Evolutionary conservation across 192 early-diverging fungal genomes (phyloP), one percentile per base, ranked within the genome.

Genomic region (Dissophora globulifera): DNA sequence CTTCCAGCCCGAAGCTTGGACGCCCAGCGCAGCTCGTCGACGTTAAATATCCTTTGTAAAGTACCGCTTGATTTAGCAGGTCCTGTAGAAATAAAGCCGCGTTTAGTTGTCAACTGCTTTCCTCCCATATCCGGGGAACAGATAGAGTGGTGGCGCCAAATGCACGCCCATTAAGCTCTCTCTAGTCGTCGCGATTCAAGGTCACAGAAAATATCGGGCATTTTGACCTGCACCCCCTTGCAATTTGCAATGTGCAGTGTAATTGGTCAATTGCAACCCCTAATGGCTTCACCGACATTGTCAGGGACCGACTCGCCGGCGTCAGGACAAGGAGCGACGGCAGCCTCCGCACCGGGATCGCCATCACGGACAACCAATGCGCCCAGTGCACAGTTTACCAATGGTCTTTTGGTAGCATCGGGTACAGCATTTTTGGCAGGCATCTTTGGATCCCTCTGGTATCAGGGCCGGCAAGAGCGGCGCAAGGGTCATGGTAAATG

Each of bases 391-490:
- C 72, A 67, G 17, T 76, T 76, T 50, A 76, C 72, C 6, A 76
- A 76, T 67, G 58, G 72, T 22, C 64, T 76, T 23, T 51, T 76
- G 16, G 31, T 67, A 1, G 72, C 72, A 3, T 76, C 72, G 27
- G 72, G 72, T n/a, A 50, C 72, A 2, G 72, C 72, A 1, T 76
- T 76, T 3, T 41, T 76, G 12, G 40, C 58, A 5, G 72, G 72
- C 27, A 76, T 76, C 63, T 67, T 76, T 76, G 72, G 72, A 26
- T 76, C 72, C 0, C 72, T 76, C 13, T 67, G 62, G 72, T 67
- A 76, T 38, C 72, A 76, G 30, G 46, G 72, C 5, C 50, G 72
- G 9, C 62, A 67, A 27, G 72, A 76, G 41, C 66, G 50, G 12
- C 57, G 63, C 16, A 76, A 45, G 47, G 63, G 72, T 49, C 38